phyloP scores from a whole-genome alignment of 2,329 filamentous ascomycete species.

The Coniochaeta sp. region DNA sequence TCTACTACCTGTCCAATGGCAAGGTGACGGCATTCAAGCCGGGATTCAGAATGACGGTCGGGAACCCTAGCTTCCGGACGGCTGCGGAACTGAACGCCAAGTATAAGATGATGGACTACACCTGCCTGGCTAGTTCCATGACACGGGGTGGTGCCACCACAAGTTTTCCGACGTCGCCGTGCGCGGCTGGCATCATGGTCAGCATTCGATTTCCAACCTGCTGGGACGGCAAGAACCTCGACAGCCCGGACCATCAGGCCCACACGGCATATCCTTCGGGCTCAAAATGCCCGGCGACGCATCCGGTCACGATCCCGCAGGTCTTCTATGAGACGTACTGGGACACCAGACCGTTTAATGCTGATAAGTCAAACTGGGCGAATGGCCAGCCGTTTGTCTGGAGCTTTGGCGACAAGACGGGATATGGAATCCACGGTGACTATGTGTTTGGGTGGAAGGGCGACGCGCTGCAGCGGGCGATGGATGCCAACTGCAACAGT shows the following conservation, averaged over 20 bases:
- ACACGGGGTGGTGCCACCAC: slow-evolving; percentile 27
- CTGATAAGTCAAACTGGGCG: slow-evolving; percentile 8
- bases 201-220: slow-evolving; percentile 40
- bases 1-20: slow-evolving; percentile 25
- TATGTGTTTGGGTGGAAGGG: slow-evolving; percentile 14
- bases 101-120: slow-evolving; percentile 34
- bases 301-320: slow-evolving; percentile 12
- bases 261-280: slow-evolving; percentile 7
- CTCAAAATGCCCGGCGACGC: slow-evolving; percentile 8
- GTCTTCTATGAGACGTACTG: slow-evolving; percentile 13
- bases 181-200: slow-evolving; percentile 27
- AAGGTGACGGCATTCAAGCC: slow-evolving; percentile 33
- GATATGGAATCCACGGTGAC: slow-evolving; percentile 12
- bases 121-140: slow-evolving; percentile 28
- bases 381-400: slow-evolving; percentile 13
- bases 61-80: slow-evolving; percentile 26
- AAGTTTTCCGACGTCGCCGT: slow-evolving; percentile 25
- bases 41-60: slow-evolving; percentile 36
- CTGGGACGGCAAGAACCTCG: slow-evolving; percentile 53
- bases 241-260: slow-evolving; percentile 38
- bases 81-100: slow-evolving; percentile 20
- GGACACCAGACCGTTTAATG: slow-evolving; percentile 11
- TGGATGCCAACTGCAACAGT: slow-evolving; percentile 11
- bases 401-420: slow-evolving; percentile 12
- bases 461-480: slow-evolving; percentile 10